These are phyloP conservation scores for Nannochloropsis gaditana DNA, from an alignment of 108 stramenopile species.

Conservation along the genomic window DNA sequence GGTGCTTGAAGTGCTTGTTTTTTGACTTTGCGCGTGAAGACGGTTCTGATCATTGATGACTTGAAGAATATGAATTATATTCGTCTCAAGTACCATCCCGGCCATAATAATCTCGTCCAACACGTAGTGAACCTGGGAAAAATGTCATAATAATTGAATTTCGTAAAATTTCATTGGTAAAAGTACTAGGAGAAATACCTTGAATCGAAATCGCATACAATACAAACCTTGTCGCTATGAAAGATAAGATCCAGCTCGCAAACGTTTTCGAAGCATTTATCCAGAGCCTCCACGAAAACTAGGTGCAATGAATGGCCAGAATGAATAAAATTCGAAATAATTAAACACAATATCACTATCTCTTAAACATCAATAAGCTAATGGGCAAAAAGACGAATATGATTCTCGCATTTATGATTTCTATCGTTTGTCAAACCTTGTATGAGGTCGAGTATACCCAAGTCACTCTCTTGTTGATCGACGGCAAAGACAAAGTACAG, in stretches of 20 bases:
- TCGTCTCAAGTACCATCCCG: conserved; percentile 99
- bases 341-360: background rate
- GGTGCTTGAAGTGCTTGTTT: background rate
- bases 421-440: conserved; percentile 54
- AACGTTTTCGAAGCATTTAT: conserved; percentile 98
- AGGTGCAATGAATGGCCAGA: background rate
- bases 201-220: background rate
- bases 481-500: conserved; percentile 98
- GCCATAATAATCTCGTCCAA: conserved; percentile 96
- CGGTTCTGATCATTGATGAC: conserved; percentile 88
- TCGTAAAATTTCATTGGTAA: background rate
- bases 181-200: background rate
- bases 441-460: conserved; percentile 97
- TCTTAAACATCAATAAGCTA: too few relatives aligned
- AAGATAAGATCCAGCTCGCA: conserved; percentile 99
- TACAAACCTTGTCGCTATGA: conserved; percentile 80
- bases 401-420: background rate
- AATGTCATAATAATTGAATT: background rate
- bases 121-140: conserved; percentile 55
- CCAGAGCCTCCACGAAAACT: conserved; percentile 97
- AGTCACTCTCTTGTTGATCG: conserved; percentile 89
- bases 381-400: too few relatives aligned
- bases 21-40: conserved; percentile 60
- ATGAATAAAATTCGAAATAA: background rate
- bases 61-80: conserved; percentile 77